These are phyloP conservation scores for Polyporus tsugae DNA, from an alignment of 1,284 basidiomycete species.

Conservation along the genomic window DNA sequence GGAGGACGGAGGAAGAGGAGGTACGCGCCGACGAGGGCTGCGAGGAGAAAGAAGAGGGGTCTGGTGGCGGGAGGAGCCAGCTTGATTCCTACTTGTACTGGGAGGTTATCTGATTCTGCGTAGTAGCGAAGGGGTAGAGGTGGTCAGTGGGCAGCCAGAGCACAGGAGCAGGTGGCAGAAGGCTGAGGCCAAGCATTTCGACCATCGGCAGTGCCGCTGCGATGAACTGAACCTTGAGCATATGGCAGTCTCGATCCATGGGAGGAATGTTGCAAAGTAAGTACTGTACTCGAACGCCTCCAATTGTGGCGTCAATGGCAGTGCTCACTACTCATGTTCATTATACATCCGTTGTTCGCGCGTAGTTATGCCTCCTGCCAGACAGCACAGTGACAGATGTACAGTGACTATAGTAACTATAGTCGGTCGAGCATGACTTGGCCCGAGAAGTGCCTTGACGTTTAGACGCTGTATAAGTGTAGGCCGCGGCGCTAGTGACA, in stretches of 20 bases:
- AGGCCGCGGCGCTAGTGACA: too few relatives aligned
- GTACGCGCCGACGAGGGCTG: conserved; percentile 27
- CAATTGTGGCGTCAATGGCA: not conserved
- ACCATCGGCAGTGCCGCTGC: not conserved
- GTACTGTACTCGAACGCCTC: too few relatives aligned
- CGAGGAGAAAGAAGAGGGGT: conserved; percentile 24
- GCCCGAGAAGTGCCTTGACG: too few relatives aligned
- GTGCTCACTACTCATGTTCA: not conserved
- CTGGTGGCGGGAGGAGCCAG: conserved; percentile 25
- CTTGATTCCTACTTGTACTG: conserved; percentile 7
- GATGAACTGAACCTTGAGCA: not conserved
- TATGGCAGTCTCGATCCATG: not conserved
- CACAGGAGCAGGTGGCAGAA: not conserved
- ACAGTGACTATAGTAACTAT: too few relatives aligned
- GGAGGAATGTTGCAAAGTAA: not conserved
- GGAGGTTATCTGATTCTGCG: conserved; percentile 1
- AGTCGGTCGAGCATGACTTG: too few relatives aligned
- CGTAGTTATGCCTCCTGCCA: not conserved
- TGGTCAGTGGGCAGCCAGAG: conserved; percentile 1
- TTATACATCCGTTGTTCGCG: not conserved
- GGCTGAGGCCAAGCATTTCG: not conserved
- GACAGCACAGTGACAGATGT: not conserved
- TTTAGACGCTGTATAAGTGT: too few relatives aligned
- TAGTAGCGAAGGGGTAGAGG: not conserved
- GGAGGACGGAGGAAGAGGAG: conserved; percentile 23